These are phyloP conservation scores for Oryza officinalis DNA, from an alignment of 176 grass and related monocot genomes.

Conservation along the genomic window DNA sequence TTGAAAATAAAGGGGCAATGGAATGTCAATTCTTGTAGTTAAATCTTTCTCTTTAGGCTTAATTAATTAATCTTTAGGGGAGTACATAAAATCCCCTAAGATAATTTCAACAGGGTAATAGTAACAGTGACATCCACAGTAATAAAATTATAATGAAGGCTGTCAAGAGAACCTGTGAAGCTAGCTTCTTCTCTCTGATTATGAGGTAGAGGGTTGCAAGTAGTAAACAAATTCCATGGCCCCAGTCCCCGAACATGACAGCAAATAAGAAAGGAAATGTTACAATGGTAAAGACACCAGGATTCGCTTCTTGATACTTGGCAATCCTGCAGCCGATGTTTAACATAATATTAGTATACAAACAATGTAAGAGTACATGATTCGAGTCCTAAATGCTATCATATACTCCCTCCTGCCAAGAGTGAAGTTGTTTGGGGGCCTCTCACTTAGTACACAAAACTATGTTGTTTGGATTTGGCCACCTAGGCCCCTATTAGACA, in stretches of 20 bases:
- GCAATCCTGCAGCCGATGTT: constrained; percentile 63
- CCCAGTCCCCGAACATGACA: constrained; percentile 98
- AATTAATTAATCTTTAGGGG: not conserved
- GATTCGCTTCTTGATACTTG: constrained; percentile 92
- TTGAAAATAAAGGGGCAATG: not conserved
- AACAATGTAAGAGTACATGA: not conserved
- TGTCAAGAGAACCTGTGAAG: constrained; percentile 68
- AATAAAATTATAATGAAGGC: constrained; percentile 5
- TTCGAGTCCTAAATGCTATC: not conserved
- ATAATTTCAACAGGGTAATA: not conserved
- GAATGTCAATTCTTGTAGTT: not conserved
- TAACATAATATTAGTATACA: constrained; percentile 15
- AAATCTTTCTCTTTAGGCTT: not conserved
- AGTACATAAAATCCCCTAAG: not conserved
- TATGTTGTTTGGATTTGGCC: not conserved
- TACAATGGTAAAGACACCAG: constrained; percentile 84
- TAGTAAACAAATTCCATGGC: constrained; percentile 85
- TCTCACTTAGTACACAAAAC: not conserved
- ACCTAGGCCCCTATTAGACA: not conserved
- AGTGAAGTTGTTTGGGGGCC: not conserved
- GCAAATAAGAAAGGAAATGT: constrained; percentile 98
- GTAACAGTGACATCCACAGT: not conserved
- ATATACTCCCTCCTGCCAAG: not conserved
- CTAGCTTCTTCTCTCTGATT: constrained; percentile 80
- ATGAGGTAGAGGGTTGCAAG: constrained; percentile 63